phyloP scores from a whole-genome alignment of 2,329 filamentous ascomycete genomes.

The Exophiala xenobiotica region DNA sequence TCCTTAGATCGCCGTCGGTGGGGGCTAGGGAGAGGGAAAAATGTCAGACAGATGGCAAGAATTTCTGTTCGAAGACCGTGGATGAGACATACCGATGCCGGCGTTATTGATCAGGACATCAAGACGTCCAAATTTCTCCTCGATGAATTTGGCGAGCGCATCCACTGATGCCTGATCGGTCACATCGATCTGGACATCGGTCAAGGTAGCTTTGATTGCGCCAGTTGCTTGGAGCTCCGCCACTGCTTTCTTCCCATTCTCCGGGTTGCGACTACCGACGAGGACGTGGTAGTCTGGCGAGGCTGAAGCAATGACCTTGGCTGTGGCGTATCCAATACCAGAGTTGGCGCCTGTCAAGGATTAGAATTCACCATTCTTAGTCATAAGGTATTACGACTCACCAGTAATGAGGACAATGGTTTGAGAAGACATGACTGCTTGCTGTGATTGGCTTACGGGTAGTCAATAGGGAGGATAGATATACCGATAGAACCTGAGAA shows the following conservation, averaged over 20 bases:
- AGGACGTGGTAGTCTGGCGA: constrained; percentile 29
- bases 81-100: constrained; percentile 19
- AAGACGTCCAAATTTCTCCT: constrained; percentile 31
- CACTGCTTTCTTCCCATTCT: constrained; percentile 15
- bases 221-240: constrained; percentile 8
- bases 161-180: constrained; percentile 33
- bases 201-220: constrained; percentile 24
- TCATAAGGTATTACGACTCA: not conserved
- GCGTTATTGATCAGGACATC: constrained; percentile 39
- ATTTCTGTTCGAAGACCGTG: constrained; percentile 3
- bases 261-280: constrained; percentile 13
- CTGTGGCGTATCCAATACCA: constrained; percentile 31
- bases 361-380: not conserved
- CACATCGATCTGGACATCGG: constrained; percentile 36
- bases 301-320: constrained; percentile 25
- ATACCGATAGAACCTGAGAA: no score
- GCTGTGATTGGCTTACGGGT: no score
- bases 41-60: not conserved
- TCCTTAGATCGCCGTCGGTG: not conserved
- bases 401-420: constrained; percentile 1
- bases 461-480: no score
- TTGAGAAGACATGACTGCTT: not conserved
- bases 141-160: constrained; percentile 29
- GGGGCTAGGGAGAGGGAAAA: not conserved
- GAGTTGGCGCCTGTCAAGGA: constrained; percentile 29